Base-by-base conservation (phyloP, 495 filamentous ascomycete genomes). In the Rhypophila decipiens region DNA sequence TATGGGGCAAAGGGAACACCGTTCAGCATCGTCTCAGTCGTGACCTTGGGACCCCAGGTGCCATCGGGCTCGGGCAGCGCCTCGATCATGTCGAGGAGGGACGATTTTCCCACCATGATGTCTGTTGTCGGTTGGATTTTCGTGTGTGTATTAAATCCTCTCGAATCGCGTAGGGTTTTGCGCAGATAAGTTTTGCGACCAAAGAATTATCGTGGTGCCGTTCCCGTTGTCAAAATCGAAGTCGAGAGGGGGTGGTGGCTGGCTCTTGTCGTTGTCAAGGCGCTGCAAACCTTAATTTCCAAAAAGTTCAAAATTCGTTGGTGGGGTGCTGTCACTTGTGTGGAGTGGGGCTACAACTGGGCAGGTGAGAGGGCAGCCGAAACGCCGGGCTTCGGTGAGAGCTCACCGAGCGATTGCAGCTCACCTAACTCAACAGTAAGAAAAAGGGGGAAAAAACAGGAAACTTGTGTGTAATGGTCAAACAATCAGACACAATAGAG, bases 1-100 rank as follows among this genome's bases (percentile, higher is more conserved):
- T 90, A 98, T 38, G 94, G 91, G 40, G 91, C 91, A 56, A 96
- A 98, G 3, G 93, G 93, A 24, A 97, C 90, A 61, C 94, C 93
- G 59, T 90, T 81, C 49, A 98, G 75, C 45, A 85, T 91, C 45
- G 88, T 93, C 58, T 95, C 88, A 50, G 69, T 77, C 21, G 88
- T 80, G 43, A 82, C 77, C 44, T 86, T 69, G 46, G 93, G 93
- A 27, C 93, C 93, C 93, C 93, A 98, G 57, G 87, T 87, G 52
- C 80, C 82, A 50, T 73, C 71, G 22, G 59, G 55, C 15, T 78
- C 74, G 22, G 77, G 78, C 19, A 82, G 65, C 24, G 76, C 68
- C 38, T 76, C 64, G 59, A 82, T 79, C 51, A 82, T 65, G 58
- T 79, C 75, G 52, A 71, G 59, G 38, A 79, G 66, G 40, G 71